These are phyloP conservation scores for Fusarium marasasianum DNA, from an alignment of 2,329 filamentous ascomycete genomes.

Conservation along the genomic window DNA sequence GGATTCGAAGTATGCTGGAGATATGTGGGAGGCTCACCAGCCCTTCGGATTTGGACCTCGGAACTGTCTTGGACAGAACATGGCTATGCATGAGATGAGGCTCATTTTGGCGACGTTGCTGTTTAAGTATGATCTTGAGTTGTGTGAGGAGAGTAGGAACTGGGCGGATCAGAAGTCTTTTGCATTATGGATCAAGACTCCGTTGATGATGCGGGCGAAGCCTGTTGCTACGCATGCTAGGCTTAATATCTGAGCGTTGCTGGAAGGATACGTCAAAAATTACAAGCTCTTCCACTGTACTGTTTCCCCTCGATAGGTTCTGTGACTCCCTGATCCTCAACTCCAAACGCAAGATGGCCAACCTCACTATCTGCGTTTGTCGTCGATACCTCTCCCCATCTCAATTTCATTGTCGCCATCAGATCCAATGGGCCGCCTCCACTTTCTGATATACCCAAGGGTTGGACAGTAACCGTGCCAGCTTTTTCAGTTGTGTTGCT, in stretches of 20 bases:
- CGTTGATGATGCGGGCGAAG: neutral
- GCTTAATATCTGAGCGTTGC: neutral
- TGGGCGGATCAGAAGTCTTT: constrained; percentile 14
- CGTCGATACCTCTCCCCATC: neutral
- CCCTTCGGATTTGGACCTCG: neutral
- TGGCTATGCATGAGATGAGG: constrained; percentile 26
- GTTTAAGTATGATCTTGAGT: constrained; percentile 6
- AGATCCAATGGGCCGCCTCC: neutral
- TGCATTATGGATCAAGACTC: constrained; percentile 6
- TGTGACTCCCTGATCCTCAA: neutral
- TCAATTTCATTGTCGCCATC: neutral
- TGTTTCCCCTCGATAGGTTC: neutral
- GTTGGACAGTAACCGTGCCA: accelerated
- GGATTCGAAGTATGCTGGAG: neutral
- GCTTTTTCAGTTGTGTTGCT: accelerated
- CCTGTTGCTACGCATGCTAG: neutral
- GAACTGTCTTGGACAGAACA: constrained; percentile 2
- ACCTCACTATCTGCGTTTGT: neutral
- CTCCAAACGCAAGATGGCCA: neutral
- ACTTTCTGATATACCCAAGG: neutral
- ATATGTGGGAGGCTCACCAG: constrained; percentile 8
- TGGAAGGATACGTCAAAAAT: neutral
- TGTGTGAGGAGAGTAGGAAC: neutral
- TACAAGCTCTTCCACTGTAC: neutral
- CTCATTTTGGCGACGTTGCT: neutral